These are phyloP conservation scores for Nakazawaea peltata DNA, from an alignment of 805 yeast genomes.

Conservation along the genomic window DNA sequence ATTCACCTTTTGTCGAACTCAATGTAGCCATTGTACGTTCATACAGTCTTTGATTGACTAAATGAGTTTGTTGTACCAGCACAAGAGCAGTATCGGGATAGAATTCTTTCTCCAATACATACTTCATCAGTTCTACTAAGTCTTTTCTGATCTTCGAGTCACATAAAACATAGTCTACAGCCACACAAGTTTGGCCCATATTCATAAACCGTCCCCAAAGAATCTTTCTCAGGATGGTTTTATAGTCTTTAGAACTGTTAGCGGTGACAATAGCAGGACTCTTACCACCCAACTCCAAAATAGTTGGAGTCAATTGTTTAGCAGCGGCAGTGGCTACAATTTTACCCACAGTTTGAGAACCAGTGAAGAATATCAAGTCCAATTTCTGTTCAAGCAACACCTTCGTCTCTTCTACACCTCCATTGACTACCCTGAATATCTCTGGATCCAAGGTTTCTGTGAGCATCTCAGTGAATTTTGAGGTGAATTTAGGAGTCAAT, in stretches of 20 bases:
- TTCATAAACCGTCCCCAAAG: slow-evolving; percentile 74
- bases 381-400: slow-evolving; percentile 53
- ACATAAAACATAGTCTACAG: slow-evolving; percentile 77
- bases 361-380: slow-evolving; percentile 85
- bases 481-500: slow-evolving; percentile 52
- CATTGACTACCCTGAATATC: slow-evolving; percentile 59
- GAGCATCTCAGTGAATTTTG: slow-evolving; percentile 48
- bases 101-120: slow-evolving; percentile 36
- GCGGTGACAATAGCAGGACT: slow-evolving; percentile 72
- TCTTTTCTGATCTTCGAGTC: slow-evolving; percentile 48
- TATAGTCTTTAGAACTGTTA: slow-evolving; percentile 34
- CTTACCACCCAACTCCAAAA: slow-evolving; percentile 89
- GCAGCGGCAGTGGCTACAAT: slow-evolving; percentile 78
- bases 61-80: slow-evolving; percentile 44
- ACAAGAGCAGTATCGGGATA: slow-evolving; percentile 27
- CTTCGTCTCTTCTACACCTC: slow-evolving; percentile 58
- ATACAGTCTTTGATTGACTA: slow-evolving; percentile 49
- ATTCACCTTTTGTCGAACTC: slow-evolving; percentile 39
- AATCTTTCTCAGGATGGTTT: slow-evolving; percentile 47
- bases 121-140: slow-evolving; percentile 36
- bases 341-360: slow-evolving; percentile 68
- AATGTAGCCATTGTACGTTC: slow-evolving; percentile 37
- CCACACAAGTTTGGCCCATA: slow-evolving; percentile 87
- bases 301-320: slow-evolving; percentile 70
- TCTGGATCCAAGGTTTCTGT: slow-evolving; percentile 44